These are phyloP conservation scores for Aspergillus tubingensis DNA, from an alignment of 2,329 filamentous ascomycete genomes.

Conservation along the genomic window DNA sequence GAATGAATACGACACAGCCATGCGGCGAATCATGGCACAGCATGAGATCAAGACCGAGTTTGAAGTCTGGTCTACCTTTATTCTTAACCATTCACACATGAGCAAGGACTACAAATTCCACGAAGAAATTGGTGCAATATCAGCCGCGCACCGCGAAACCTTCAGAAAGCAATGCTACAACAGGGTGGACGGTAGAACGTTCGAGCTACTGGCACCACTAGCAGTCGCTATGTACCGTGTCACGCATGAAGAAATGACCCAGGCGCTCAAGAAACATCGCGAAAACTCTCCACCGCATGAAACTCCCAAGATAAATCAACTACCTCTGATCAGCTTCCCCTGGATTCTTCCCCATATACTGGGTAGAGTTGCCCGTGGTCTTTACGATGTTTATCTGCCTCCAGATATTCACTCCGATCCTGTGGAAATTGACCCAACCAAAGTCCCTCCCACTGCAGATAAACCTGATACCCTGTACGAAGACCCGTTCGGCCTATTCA, in stretches of 20 bases:
- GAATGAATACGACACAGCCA: constrained; percentile 70
- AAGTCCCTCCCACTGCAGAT: no score
- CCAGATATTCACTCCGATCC: constrained; percentile 7
- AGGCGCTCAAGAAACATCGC: constrained; percentile 57
- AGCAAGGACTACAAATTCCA: constrained; percentile 81
- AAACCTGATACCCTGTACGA: neutral
- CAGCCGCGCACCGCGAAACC: constrained; percentile 65
- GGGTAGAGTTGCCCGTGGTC: constrained; percentile 64
- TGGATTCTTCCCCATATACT: constrained; percentile 82
- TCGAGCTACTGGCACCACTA: constrained; percentile 66
- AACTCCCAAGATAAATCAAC: constrained; percentile 38
- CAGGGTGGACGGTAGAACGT: constrained; percentile 62
- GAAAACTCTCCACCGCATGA: constrained; percentile 22
- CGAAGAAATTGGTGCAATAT: constrained; percentile 75
- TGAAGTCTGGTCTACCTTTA: constrained; percentile 86
- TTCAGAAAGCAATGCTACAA: constrained; percentile 69
- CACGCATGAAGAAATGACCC: constrained; percentile 69
- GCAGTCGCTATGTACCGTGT: constrained; percentile 86
- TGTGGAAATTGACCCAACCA: neutral
- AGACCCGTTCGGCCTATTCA: constrained; percentile 22
- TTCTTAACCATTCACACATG: constrained; percentile 71
- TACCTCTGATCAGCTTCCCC: constrained; percentile 89
- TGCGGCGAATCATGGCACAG: constrained; percentile 81
- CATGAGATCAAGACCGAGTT: constrained; percentile 84
- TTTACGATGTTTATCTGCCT: constrained; percentile 26